These are phyloP conservation scores for Alternaria sp. DNA, from an alignment of 2,329 filamentous ascomycete genomes.

Conservation along the genomic window DNA sequence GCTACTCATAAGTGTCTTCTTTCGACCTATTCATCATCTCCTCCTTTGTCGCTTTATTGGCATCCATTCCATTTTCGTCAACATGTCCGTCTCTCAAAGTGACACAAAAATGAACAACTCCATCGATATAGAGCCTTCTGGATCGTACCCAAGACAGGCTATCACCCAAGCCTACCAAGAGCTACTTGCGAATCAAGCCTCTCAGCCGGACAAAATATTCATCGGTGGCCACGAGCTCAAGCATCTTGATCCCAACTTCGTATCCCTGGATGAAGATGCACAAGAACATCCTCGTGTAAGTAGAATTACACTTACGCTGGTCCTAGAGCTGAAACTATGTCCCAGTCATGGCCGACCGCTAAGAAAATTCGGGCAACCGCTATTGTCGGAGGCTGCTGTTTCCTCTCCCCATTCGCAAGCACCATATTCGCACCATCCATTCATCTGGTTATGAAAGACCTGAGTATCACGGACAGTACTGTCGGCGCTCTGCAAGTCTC, in stretches of 20 bases:
- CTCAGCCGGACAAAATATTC: neutral
- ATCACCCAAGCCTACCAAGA: neutral
- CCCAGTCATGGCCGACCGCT: slow-evolving; percentile 11
- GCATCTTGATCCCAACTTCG: neutral
- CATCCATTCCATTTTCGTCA: neutral
- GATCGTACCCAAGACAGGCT: neutral
- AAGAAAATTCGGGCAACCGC: slow-evolving; percentile 18
- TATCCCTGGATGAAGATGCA: neutral
- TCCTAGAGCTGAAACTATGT: neutral
- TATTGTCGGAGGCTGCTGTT: slow-evolving; percentile 14
- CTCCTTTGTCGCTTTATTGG: neutral
- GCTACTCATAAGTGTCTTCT: too few relatives aligned
- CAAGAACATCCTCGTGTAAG: neutral
- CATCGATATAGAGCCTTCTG: neutral
- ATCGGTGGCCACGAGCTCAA: neutral
- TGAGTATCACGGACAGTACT: slow-evolving; percentile 29
- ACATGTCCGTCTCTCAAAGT: neutral
- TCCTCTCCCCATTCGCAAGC: slow-evolving; percentile 21
- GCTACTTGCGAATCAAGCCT: neutral
- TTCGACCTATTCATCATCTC: neutral
- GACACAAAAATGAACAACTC: neutral
- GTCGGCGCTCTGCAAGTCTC: slow-evolving; percentile 35
- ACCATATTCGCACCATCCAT: slow-evolving; percentile 45
- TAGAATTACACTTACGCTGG: too few relatives aligned
- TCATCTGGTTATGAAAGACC: slow-evolving; percentile 24